Evolutionary conservation across 257 asterid genomes (phyloP), one percentile per base, ranked within the genome.

Genomic region (Gentiana macrophylla): DNA sequence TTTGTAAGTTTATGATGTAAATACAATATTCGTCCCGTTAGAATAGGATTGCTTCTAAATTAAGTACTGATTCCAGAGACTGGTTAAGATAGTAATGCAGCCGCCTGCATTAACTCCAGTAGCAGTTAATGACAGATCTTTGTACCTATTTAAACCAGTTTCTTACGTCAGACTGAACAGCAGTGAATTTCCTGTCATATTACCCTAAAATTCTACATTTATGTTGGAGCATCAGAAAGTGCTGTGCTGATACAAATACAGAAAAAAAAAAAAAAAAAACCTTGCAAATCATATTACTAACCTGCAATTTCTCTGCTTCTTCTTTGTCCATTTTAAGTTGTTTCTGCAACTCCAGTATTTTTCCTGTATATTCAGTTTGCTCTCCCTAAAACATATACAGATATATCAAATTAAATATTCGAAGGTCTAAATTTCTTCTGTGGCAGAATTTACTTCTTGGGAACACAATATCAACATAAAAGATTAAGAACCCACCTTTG

Each of bases 221-320:
- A 50, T 41, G 10, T 41, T 41, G 1, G 5, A 43, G 44, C 49
- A 37, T 33, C 37, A 46, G 9, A n/a, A 51, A 43, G 0, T 11
- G 55, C 53, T 13, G 54, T 24, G 43, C 11, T 12, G 10, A 32
- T 65, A n/a, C 34, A 41, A 46, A 41, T 52, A 37, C 4, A 49
- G 1, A 8, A 15, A 3, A 33, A 55, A 24, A 52, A 64, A 65
- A 38, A 52, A 63, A 32, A 49, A 48, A 57, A 44, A 44, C 33
- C 43, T 15, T 41, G 55, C 63, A 53, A 52, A 48, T 35, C 37
- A 48, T 52, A 43, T 24, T 52, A 61, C 63, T 65, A 61, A 91
- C 96, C 94, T 84, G 95, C 69, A 91, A 76, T 66, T 81, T 91
- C 62, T 81, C 80, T 55, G 83, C 98, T 72, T 91, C 98, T 70